Base-by-base conservation (phyloP, 1,284 basidiomycete genomes). In the Veloboletus limbatus region DNA sequence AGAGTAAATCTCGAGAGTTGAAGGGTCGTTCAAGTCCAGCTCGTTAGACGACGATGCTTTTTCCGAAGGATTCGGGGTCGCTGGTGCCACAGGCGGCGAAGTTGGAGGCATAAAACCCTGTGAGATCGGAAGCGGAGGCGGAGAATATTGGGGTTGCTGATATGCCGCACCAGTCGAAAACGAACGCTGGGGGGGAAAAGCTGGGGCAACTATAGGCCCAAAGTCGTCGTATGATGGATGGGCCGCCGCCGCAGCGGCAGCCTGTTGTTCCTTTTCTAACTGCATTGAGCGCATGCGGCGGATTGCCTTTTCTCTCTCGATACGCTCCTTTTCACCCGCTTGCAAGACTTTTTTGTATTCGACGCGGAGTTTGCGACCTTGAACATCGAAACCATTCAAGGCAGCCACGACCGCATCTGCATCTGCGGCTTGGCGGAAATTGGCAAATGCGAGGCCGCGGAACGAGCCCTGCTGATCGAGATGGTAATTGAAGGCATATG, bases 401-500 rank as follows among this genome's bases (percentile, higher is more conserved):
- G 95, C 96, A 24, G 84, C 93, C 2, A 99, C 96, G 48, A 97
- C 95, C 6, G 92, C 89, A 61, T 96, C 94, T 0, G 97, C 96
- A 62, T 99, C 97, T 4, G 75, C 78, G 3, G 93, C 73, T 55
- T 90, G 87, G 47, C 94, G 85, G 71, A 98, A 99, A 70, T 99
- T 99, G 62, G 97, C 96, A 71, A 99, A 99, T 2, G 97, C 97
- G 43, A 99, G 73, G 16, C 97, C 97, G 52, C 97, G 88, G 78
- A 99, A 99, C 31, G 93, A 87, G 58, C 96, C 92, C 56, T 88
- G 85, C 61, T 92, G 90, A 69, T 97, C 94, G 63, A 94, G 84
- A 67, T 97, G 94, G 65, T 97, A 97, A 70, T 99, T 99, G 82
- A 99, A 99, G 18, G 97, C 97, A 67, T 99, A 99, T n/a, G 97